These are phyloP conservation scores for Inosperma sp. DNA, from an alignment of 768 basidiomycete genomes.

Conservation along the genomic window DNA sequence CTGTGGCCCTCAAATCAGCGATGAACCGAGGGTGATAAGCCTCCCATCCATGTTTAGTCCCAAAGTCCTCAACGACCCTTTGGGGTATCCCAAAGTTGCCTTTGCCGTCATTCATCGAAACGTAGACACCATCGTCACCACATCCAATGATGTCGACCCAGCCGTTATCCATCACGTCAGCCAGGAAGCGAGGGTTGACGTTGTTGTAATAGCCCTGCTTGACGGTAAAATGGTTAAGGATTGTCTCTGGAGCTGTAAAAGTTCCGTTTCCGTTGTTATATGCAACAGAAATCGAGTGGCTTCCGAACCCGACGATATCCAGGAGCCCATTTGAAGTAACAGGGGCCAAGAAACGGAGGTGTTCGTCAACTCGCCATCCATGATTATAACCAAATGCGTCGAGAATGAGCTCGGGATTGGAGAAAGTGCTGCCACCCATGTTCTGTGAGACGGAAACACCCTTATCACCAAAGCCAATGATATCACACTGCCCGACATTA, in stretches of 20 bases:
- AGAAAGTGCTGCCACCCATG: background rate
- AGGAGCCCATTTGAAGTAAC: background rate
- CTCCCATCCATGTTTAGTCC: too few species aligned
- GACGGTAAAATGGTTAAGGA: background rate
- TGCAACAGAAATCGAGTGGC: background rate
- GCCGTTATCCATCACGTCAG: too few species aligned
- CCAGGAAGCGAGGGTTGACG: too few species aligned
- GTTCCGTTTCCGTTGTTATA: conserved; percentile 1
- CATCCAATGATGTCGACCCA: too few species aligned
- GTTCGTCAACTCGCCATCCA: too few species aligned
- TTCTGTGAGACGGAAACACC: background rate
- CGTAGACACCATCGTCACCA: background rate
- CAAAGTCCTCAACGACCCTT: too few species aligned
- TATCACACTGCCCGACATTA: background rate
- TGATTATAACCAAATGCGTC: conserved; percentile 2
- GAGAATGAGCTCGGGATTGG: background rate
- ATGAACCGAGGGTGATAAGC: too few species aligned
- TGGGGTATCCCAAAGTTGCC: too few species aligned
- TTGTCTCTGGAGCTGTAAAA: background rate
- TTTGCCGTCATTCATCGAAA: background rate
- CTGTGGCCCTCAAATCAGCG: too few species aligned
- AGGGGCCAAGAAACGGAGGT: too few species aligned
- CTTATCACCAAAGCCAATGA: conserved; percentile 3
- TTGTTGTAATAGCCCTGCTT: too few species aligned
- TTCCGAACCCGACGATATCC: conserved; percentile 7